Conservation (phyloP, 1,139 yeast genomes). For the Debaryomycetaceae sp. region DNA sequence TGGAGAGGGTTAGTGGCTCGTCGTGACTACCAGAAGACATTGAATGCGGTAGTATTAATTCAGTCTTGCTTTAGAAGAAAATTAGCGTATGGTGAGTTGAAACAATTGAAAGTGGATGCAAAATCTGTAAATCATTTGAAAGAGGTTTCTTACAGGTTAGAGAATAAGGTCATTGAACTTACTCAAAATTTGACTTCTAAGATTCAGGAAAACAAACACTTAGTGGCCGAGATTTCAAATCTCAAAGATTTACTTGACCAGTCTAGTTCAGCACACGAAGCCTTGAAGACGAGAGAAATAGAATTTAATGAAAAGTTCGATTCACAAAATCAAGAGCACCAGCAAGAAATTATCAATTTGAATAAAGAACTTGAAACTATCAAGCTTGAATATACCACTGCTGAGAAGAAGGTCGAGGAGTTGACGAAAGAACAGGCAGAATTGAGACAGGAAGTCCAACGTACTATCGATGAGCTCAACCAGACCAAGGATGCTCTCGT, state of each 20-base stretch:
- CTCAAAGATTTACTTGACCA: slow-evolving; percentile 56
- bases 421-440: slow-evolving; percentile 63
- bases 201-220: slow-evolving; percentile 74
- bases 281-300: slow-evolving; percentile 53
- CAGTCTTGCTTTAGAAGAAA: slow-evolving; percentile 80
- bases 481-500: slow-evolving; percentile 59
- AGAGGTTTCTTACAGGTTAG: slow-evolving; percentile 89
- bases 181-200: slow-evolving; percentile 79
- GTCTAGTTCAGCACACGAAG: slow-evolving; percentile 55
- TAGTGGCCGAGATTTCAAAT: slow-evolving; percentile 59
- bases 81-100: slow-evolving; percentile 64
- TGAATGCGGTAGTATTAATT: slow-evolving; percentile 59
- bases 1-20: slow-evolving; percentile 60
- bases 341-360: slow-evolving; percentile 48
- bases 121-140: slow-evolving; percentile 85
- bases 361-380: slow-evolving; percentile 57
- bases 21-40: slow-evolving; percentile 35
- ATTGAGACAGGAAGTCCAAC: slow-evolving; percentile 60
- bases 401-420: slow-evolving; percentile 61
- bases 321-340: slow-evolving; percentile 45
- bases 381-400: slow-evolving; percentile 57
- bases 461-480: slow-evolving; percentile 60
- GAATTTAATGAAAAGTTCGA: slow-evolving; percentile 49
- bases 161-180: slow-evolving; percentile 92
- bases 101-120: slow-evolving; percentile 72